These are phyloP conservation scores for Rehmannia glutinosa DNA, from an alignment of 257 asterid species.

Conservation along the genomic window DNA sequence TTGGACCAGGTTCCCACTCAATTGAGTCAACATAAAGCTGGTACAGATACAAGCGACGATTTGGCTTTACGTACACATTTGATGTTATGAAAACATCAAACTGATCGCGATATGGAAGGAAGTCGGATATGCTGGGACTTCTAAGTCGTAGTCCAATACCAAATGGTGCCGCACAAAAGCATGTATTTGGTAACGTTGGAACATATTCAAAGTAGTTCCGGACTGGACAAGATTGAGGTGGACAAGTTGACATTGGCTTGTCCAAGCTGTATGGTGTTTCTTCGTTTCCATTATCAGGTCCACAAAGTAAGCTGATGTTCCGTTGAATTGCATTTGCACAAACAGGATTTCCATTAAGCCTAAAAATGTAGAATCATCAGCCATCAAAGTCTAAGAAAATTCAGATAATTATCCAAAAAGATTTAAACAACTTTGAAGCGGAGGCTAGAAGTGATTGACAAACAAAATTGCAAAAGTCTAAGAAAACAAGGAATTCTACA, in stretches of 20 bases:
- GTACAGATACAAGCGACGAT: constrained; percentile 8
- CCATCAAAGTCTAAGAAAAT: background rate
- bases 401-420: too few species aligned
- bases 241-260: constrained; percentile 28
- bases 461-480: too few species aligned
- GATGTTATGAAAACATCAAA: constrained; percentile 26
- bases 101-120: constrained; percentile 23
- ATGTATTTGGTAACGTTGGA: constrained; percentile 33
- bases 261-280: constrained; percentile 17
- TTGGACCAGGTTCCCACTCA: constrained; percentile 46
- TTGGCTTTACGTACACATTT: constrained; percentile 11
- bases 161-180: constrained; percentile 55
- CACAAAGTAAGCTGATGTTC: constrained; percentile 34
- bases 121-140: constrained; percentile 48
- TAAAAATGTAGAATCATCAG: constrained; percentile 12
- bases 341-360: constrained; percentile 45
- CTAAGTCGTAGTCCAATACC: constrained; percentile 45
- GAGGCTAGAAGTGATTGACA: background rate
- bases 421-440: background rate
- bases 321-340: constrained; percentile 33
- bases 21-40: constrained; percentile 37
- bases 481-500: too few species aligned
- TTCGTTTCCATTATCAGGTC: constrained; percentile 21
- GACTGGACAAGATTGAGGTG: constrained; percentile 27
- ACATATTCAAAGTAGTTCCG: constrained; percentile 17